Evolutionary conservation across 164 flowering plant species (phyloP).

Genomic region (Euptelea pleiosperma): DNA sequence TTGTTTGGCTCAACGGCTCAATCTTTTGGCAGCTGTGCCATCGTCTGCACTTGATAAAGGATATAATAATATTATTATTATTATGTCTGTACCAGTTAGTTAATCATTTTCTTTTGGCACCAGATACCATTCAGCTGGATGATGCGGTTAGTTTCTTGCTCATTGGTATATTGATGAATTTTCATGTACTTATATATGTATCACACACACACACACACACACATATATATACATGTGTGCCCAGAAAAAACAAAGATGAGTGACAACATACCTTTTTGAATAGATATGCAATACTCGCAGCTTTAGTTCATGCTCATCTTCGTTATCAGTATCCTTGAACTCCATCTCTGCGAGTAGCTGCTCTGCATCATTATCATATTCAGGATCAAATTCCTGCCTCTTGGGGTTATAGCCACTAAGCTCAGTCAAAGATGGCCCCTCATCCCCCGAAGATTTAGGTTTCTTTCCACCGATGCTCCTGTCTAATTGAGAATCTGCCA

Average conservation of each 20-base stretch:
- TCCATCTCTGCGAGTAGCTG: slow-evolving; percentile 87
- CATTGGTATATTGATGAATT: no score
- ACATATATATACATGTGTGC: not conserved
- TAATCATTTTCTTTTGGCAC: not conserved
- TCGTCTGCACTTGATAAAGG: not conserved
- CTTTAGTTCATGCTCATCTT: slow-evolving; percentile 71
- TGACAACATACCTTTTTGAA: slow-evolving; percentile 9
- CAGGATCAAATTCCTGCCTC: slow-evolving; percentile 85
- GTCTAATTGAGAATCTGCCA: slow-evolving; percentile 47
- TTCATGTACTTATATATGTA: no score
- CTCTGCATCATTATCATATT: slow-evolving; percentile 96
- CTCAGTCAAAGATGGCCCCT: slow-evolving; percentile 64
- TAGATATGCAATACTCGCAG: slow-evolving; percentile 70
- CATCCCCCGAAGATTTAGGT: slow-evolving; percentile 49
- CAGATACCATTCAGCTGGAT: not conserved
- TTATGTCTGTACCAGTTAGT: not conserved
- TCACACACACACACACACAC: not conserved
- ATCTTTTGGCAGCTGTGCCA: no score
- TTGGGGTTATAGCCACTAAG: slow-evolving; percentile 81
- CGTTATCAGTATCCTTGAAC: slow-evolving; percentile 74
- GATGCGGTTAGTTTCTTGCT: not conserved
- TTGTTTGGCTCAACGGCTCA: no score
- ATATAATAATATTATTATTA: no score
- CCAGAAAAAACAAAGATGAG: not conserved
- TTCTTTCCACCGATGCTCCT: slow-evolving; percentile 80